phyloP scores from a whole-genome alignment of 495 filamentous ascomycete genomes.

The Podospora appendiculata region DNA sequence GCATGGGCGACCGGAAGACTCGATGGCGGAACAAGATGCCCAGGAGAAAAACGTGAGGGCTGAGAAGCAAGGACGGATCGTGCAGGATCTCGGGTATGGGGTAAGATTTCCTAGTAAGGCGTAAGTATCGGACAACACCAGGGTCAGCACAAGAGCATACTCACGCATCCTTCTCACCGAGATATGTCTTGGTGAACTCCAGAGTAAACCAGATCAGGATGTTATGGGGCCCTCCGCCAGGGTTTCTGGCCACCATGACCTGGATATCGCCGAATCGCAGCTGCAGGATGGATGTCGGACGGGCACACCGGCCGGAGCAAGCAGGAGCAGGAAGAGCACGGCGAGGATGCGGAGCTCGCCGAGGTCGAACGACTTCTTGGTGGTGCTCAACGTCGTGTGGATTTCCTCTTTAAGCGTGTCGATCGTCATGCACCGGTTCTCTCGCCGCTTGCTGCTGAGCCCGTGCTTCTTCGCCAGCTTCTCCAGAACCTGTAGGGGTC shows the following conservation, averaged over 20 bases:
- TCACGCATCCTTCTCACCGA: conserved; percentile 3
- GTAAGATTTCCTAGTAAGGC: conserved; percentile 2
- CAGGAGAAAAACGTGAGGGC: conserved; percentile 3
- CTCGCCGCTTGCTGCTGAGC: neutral
- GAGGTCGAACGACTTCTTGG: conserved; percentile 1
- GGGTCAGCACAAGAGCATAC: neutral
- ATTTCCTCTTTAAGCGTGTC: conserved; percentile 1
- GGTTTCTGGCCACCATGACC: neutral
- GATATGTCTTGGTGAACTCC: conserved; percentile 5
- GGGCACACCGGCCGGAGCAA: conserved; percentile 1
- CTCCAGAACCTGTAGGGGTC: conserved; percentile 1
- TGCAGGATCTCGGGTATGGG: neutral
- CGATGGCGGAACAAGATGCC: conserved; percentile 1
- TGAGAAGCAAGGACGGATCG: conserved; percentile 1
- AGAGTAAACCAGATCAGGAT: conserved; percentile 2
- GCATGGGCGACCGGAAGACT: neutral
- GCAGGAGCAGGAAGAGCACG: conserved; percentile 4
- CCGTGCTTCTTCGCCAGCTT: conserved; percentile 2
- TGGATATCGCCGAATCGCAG: conserved; percentile 3
- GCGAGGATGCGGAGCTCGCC: conserved; percentile 2
- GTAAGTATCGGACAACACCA: neutral
- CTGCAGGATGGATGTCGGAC: neutral
- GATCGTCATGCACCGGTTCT: conserved; percentile 2
- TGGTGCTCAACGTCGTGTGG: neutral
- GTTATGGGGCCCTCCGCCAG: neutral